phyloP scores from a whole-genome alignment of 2,329 filamentous ascomycete genomes.

The Colletotrichum musae region DNA sequence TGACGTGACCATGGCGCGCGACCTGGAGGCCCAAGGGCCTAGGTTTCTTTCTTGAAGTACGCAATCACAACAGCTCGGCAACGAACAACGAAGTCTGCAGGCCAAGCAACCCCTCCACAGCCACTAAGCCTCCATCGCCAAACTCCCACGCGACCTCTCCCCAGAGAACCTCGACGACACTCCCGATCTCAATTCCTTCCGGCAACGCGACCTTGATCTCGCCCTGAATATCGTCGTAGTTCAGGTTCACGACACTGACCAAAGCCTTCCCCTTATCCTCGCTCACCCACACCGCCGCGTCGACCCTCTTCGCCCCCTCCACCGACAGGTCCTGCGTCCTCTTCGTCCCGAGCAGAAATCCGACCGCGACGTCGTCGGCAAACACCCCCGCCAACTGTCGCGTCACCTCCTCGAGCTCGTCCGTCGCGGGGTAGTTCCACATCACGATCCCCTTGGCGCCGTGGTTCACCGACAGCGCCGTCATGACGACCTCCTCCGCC shows the following conservation, averaged over 20 bases:
- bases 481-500: slow-evolving; percentile 61
- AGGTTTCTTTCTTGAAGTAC: not conserved
- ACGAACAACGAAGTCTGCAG: slow-evolving; percentile 26
- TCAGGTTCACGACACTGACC: slow-evolving; percentile 31
- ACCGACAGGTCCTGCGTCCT: slow-evolving; percentile 26
- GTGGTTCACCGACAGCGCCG: slow-evolving; percentile 60
- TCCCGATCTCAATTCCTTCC: not conserved
- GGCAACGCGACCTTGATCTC: slow-evolving; percentile 26
- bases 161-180: slow-evolving; percentile 21
- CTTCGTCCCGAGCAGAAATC: slow-evolving; percentile 47
- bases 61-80: not conserved
- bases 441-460: slow-evolving; percentile 59
- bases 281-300: slow-evolving; percentile 31
- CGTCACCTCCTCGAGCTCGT: slow-evolving; percentile 54
- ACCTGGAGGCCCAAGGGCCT: not conserved
- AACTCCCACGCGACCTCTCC: slow-evolving; percentile 21
- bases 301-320: slow-evolving; percentile 28
- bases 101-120: slow-evolving; percentile 13
- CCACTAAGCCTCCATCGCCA: slow-evolving; percentile 12
- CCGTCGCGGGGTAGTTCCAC: slow-evolving; percentile 61
- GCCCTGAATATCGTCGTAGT: not conserved
- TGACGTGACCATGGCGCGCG: not conserved
- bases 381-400: slow-evolving; percentile 57
- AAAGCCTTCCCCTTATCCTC: slow-evolving; percentile 4
- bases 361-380: slow-evolving; percentile 52